Base-by-base conservation (phyloP, 257 asterid species). In the Jacaranda mimosifolia region DNA sequence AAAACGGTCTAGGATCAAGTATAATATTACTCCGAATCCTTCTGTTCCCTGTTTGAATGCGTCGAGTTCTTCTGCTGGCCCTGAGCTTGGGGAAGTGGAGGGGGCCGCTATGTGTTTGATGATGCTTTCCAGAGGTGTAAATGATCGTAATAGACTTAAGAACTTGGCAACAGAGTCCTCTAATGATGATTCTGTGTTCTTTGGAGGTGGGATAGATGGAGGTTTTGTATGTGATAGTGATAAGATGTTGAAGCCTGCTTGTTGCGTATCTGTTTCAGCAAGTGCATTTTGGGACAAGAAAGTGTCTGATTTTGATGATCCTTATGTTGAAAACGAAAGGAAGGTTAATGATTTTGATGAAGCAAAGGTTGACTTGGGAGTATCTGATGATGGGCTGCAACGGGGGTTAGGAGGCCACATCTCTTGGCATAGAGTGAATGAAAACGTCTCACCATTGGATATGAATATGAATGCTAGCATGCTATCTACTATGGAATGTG, bases 111-210 rank as follows among this genome's bases (percentile, higher is more conserved):
- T 56, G 71, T 79, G 88, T 80, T 83, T 93, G 92, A 76, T 95
- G 70, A 85, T 90, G 97, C 88, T 93, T n/a, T 91, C 97, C 0
- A 80, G 48, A 82, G 96, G 93, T 45, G 85, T 82, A n/a, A 63
- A 58, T 39, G 70, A 83, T 49, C 81, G 72, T 78, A 59, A 18
- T 11, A 78, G 66, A 66, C 63, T 65, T 43, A 26, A 26, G 52
- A 59, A 10, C 59, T 75, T 0, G 68, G 56, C 46, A 15, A 42
- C 60, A 7, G 87, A 75, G 79, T 74, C 60, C 39, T 63, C 79
- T 45, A 78, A 68, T 72, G 76, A 78, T 67, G 83, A 57, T 72
- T 68, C 81, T 73, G 83, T 45, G 1, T 69, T 60, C 81, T 83
- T 73, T 58, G 90, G 82, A 60, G 80, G 70, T 46, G 86, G 14